Conservation (phyloP, 2,329 filamentous ascomycete genomes). For the Verticillium nonalfalfae region DNA sequence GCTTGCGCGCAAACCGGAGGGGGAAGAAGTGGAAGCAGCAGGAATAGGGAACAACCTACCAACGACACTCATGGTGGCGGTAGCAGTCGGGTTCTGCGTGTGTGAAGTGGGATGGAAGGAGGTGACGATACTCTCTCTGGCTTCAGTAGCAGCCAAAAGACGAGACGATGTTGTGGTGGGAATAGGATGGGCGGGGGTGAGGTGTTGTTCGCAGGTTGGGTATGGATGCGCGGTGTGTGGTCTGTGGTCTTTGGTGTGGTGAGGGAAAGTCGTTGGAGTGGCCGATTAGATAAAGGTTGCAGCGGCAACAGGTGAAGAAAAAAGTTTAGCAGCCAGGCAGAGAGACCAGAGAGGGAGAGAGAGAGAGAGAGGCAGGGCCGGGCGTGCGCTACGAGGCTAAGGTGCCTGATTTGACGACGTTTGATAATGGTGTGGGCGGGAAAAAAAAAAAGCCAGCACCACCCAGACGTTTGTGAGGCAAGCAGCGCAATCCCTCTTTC, state of each 20-base stretch:
- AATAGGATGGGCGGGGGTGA: not conserved
- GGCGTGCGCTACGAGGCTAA: not conserved
- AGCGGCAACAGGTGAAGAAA: not conserved
- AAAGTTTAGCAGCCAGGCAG: not conserved
- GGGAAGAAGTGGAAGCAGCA: no score
- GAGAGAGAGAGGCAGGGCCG: not conserved
- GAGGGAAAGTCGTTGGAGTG: not conserved
- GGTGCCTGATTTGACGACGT: not conserved
- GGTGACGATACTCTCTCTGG: not conserved
- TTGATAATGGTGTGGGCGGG: not conserved
- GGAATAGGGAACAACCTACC: conserved; percentile 29
- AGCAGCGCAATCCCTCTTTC: no score
- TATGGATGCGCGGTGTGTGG: not conserved
- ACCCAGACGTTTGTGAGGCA: not conserved
- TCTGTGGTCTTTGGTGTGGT: conserved; percentile 1
- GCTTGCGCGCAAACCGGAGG: conserved; percentile 9
- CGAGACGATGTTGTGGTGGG: not conserved
- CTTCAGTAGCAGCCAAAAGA: not conserved
- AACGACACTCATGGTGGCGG: conserved; percentile 48
- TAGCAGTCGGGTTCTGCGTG: conserved; percentile 7
- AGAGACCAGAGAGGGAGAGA: no score
- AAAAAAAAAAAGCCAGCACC: not conserved
- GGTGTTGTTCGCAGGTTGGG: conserved; percentile 1
- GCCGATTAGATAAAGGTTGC: not conserved
- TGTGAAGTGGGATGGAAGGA: conserved; percentile 8